Evolutionary conservation across 345 rosid species (phyloP), one percentile per base, ranked within the genome.

Genomic region (Punica granatum): DNA sequence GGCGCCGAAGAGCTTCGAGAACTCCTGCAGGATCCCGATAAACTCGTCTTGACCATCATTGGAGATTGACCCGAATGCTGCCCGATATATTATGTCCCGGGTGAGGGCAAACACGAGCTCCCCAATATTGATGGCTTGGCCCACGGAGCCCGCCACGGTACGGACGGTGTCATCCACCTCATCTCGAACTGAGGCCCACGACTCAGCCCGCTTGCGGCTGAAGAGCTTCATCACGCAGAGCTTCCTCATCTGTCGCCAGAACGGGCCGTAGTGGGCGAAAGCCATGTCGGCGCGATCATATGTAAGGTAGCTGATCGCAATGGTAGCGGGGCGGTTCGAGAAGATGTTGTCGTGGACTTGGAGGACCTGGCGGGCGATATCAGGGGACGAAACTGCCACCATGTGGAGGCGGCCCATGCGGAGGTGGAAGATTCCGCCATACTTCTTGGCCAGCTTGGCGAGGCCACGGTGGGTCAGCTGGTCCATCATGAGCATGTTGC

Each of bases 231-330:
- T 76, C 11, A 87, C 92, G 41, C 92, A 85, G n/a, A 92, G 74
- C 77, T 90, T 92, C 1, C 97, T 78, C 96, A 90, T 90, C 73
- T 92, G 97, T 32, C 96, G 84, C 97, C 97, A 90, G 56, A 90
- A 79, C 3, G 98, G 97, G 3, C 97, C 97, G 74, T 90, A 90
- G 78, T 92, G 84, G 6, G 97, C 97, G 58, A 92, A 92, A 10
- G 98, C 96, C 96, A 92, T 90, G 74, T 92, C 97, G 1, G 93
- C 90, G 3, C 98, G 85, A 34, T 87, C 75, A 34, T 92, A 92
- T 0, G 92, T 92, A 5, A 90, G 80, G 67, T 87, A 90, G 25
- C 72, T 71, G 18, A 88, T 87, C 23, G 98, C 97, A 0, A 82
- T 67, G 41, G 83, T 88, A 21, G 96, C 93, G 0, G 96, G 90